Evolutionary conservation across 2,329 filamentous ascomycete species (phyloP), one percentile per base, ranked within the genome.

Genomic region (Fusarium compactum): DNA sequence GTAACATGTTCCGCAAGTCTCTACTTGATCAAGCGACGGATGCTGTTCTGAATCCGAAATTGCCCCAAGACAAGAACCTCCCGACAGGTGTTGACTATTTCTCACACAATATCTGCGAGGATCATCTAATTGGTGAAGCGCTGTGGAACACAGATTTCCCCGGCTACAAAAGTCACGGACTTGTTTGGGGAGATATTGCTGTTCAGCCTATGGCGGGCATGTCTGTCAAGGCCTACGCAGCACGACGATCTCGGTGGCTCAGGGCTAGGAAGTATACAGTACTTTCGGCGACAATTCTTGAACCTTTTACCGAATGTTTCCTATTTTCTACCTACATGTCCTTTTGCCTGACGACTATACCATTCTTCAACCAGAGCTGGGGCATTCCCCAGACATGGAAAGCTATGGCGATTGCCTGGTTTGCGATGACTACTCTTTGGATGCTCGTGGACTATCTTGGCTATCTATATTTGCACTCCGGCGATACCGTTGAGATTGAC

Each of bases 251-350:
- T 6, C 88, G 96, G 54, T 99, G 96, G 96, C 84, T 98, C 25
- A 89, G 96, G 8, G 97, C 97, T 2, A 87, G 96, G 47, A 99
- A 99, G 79, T 98, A 94, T 83, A 98, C 95, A 0, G 96, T 99
- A 16, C 86, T 93, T 3, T 84, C 92, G 0, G 97, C 96, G 0
- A 98, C 97, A 0, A 83, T 98, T 2, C 93, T 98, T 5, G 96
- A 99, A 78, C 96, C 95, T 0, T 95, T 94, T 4, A 94, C 97
- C 1, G 96, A 99, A 79, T 92, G 91, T 29, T 87, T 99, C 34
- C 78, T 98, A 1, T 98, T 94, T 80, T 94, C 91, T 24, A 81
- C 90, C 1, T 94, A 97, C 76, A 89, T 94, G 45, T 88, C 94
- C 3, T 97, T 92, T 79, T 93, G 91, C 0, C 76, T 93, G 5